Percentiles rank a stretch among this genome's conserved stretches.
Evolutionary conservation across 495 filamentous ascomycete species (phyloP).

Genomic region (Aspergillus indologenus): DNA sequence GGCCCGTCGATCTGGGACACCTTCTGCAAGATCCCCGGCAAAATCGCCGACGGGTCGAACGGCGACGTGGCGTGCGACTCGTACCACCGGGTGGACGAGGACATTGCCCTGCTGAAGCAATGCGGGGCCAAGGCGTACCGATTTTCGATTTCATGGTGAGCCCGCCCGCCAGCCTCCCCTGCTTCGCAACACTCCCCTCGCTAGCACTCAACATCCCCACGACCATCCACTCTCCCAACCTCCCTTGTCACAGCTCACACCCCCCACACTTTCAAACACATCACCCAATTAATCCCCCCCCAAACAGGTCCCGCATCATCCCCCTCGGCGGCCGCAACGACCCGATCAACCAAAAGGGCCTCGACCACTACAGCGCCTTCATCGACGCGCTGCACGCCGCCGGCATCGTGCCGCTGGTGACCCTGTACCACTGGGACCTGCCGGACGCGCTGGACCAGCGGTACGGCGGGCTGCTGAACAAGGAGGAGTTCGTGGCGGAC

Average conservation of each 20-base stretch:
- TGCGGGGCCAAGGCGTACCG: constrained; percentile 64
- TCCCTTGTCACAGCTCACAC: too few relatives aligned
- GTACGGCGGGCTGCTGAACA: constrained; percentile 51
- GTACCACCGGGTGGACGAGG: constrained; percentile 69
- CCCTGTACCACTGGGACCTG: constrained; percentile 55
- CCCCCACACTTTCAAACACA: too few relatives aligned
- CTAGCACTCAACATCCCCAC: too few relatives aligned
- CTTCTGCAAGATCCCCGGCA: constrained; percentile 69
- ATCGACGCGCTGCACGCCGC: constrained; percentile 48
- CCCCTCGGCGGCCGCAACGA: constrained; percentile 52
- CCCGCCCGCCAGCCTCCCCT: too few relatives aligned
- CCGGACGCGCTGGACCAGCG: constrained; percentile 50
- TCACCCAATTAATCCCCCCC: too few relatives aligned
- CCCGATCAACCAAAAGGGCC: constrained; percentile 45
- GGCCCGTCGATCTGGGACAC: constrained; percentile 76
- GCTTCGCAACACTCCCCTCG: neutral
- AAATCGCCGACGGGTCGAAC: constrained; percentile 67
- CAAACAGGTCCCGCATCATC: constrained; percentile 63
- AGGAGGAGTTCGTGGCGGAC: constrained; percentile 50
- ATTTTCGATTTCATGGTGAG: constrained; percentile 76
- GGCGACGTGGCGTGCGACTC: constrained; percentile 73
- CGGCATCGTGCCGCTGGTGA: constrained; percentile 50
- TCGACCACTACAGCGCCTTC: constrained; percentile 48
- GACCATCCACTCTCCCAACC: constrained; percentile 5
- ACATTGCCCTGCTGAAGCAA: constrained; percentile 67